These are phyloP conservation scores for Xylaria digitata DNA, from an alignment of 2,329 filamentous ascomycete genomes.

Conservation along the genomic window DNA sequence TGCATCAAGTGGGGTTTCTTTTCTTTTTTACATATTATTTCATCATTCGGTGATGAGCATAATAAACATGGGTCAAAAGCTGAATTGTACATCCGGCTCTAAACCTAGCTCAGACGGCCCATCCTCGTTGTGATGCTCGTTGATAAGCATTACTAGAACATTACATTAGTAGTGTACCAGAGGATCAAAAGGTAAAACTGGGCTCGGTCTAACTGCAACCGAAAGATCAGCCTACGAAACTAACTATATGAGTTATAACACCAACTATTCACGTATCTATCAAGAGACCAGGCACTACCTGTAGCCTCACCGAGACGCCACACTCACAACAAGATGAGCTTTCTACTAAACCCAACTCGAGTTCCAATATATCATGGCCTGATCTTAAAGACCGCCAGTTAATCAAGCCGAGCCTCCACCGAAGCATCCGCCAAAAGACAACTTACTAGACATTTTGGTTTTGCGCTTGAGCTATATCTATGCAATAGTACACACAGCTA, in stretches of 20 bases:
- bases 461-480: conserved; percentile 10
- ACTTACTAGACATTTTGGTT: background rate
- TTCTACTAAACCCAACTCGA: conserved; percentile 6
- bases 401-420: conserved; percentile 1
- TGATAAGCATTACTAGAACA: conserved; percentile 11
- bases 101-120: background rate
- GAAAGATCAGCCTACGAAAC: conserved; percentile 11
- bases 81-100: conserved; percentile 6
- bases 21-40: conserved; percentile 1
- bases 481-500: conserved; percentile 9
- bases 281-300: conserved; percentile 7
- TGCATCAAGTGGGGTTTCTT: background rate
- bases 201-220: background rate
- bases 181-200: background rate
- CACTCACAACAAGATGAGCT: background rate
- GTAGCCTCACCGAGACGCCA: conserved; percentile 18
- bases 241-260: background rate
- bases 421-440: conserved; percentile 2
- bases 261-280: background rate
- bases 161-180: background rate
- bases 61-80: conserved; percentile 9
- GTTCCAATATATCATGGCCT: conserved; percentile 12
- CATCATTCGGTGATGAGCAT: conserved; percentile 1
- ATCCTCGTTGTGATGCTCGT: conserved; percentile 6
- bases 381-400: conserved; percentile 9